Percentiles rank a stretch among this genome's conserved stretches.
Conservation (phyloP, 768 basidiomycete species). For the Hericium coralloides region DNA sequence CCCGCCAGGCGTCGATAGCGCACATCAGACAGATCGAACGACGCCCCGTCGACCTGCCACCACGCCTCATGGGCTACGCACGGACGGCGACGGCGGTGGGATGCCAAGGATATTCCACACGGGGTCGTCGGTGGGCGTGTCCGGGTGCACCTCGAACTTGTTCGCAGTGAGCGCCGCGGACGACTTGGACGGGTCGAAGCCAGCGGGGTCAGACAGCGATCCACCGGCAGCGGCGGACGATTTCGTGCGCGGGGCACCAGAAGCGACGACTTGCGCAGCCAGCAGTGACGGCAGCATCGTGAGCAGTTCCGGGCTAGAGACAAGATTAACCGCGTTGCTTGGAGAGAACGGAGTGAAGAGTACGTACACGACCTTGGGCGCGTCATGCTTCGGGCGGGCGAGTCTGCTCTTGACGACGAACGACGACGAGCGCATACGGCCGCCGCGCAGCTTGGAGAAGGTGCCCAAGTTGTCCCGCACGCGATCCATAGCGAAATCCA, state of each 20-base stretch:
- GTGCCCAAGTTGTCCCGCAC: slow-evolving; percentile 82
- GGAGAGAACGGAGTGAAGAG: slow-evolving; percentile 11
- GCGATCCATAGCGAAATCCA: slow-evolving; percentile 73
- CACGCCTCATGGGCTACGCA: not conserved
- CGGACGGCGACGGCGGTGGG: not conserved
- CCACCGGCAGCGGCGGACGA: slow-evolving; percentile 15
- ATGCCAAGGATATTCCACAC: slow-evolving; percentile 19
- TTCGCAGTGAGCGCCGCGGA: slow-evolving; percentile 82
- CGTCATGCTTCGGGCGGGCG: slow-evolving; percentile 39
- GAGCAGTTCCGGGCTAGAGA: slow-evolving; percentile 54
- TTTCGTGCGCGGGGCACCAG: slow-evolving; percentile 46
- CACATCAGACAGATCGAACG: too few species aligned
- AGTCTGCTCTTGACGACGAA: slow-evolving; percentile 80
- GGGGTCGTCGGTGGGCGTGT: slow-evolving; percentile 62
- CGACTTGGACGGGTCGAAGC: slow-evolving; percentile 68
- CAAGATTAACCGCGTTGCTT: slow-evolving; percentile 20
- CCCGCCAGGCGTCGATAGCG: too few species aligned
- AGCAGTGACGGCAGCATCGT: slow-evolving; percentile 72
- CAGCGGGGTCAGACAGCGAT: slow-evolving; percentile 61
- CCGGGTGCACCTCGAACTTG: slow-evolving; percentile 81
- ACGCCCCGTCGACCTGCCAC: not conserved
- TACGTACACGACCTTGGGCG: slow-evolving; percentile 39
- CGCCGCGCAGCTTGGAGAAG: slow-evolving; percentile 80
- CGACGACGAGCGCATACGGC: slow-evolving; percentile 76
- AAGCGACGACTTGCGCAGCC: slow-evolving; percentile 60